These are phyloP conservation scores for Fusarium sp. DNA, from an alignment of 2,329 filamentous ascomycete genomes.

Conservation along the genomic window DNA sequence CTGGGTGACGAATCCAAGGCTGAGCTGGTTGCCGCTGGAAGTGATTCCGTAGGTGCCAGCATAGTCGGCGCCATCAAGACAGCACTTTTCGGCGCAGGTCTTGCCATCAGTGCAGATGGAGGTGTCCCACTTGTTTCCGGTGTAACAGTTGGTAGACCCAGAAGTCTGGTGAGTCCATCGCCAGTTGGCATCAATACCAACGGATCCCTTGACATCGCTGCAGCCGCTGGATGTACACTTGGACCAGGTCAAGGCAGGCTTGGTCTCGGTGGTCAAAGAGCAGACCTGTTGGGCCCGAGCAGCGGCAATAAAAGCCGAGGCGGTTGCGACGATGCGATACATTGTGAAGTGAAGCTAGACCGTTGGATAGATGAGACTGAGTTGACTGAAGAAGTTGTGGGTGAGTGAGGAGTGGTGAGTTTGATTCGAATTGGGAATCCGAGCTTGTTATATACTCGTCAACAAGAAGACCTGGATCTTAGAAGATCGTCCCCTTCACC, in stretches of 20 bases:
- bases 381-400: conserved; percentile 21
- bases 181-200: conserved; percentile 70
- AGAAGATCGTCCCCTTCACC: background rate
- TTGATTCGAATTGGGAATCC: conserved; percentile 7
- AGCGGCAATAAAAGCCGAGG: conserved; percentile 41
- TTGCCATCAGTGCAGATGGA: conserved; percentile 51
- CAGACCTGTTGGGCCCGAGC: conserved; percentile 60
- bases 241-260: conserved; percentile 63
- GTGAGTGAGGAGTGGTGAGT: conserved; percentile 18
- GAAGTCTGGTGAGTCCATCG: conserved; percentile 63
- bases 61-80: conserved; percentile 64
- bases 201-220: conserved; percentile 56
- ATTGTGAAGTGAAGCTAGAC: conserved; percentile 34
- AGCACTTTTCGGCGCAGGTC: conserved; percentile 59
- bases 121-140: conserved; percentile 59
- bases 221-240: conserved; percentile 63
- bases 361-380: conserved; percentile 13
- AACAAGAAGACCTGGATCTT: background rate
- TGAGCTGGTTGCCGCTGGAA: conserved; percentile 60
- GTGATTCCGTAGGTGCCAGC: conserved; percentile 62
- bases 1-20: conserved; percentile 66
- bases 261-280: conserved; percentile 56
- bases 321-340: conserved; percentile 44
- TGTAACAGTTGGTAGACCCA: conserved; percentile 65
- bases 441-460: conserved; percentile 26